Base-by-base conservation (phyloP, 140 eudicot species). In the Flaveria floridana region DNA sequence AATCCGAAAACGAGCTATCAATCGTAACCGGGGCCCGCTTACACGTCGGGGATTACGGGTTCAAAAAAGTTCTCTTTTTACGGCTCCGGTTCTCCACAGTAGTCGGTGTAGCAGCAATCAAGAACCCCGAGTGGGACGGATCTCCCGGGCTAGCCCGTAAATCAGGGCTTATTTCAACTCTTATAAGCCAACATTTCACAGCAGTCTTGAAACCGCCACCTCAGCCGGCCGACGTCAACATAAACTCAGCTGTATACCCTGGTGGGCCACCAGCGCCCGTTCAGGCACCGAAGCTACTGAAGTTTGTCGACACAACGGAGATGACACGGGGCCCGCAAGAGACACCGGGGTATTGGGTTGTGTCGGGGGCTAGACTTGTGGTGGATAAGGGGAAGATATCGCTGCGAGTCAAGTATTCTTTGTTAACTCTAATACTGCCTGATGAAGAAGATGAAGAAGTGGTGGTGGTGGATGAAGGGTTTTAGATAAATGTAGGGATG, bases 71-170 rank as follows among this genome's bases (percentile, higher is more conserved):
- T 65, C 99, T 95, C 44, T 91, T 91, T 66, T 80, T 95, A 48
- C 84, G 97, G 30, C 97, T 95, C 67, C 87, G 89, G 18, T 95
- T 95, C 85, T 87, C 97, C 51, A 87, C 90, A 1, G 95, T 89
- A 6, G 8, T 73, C 21, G 97, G 96, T 63, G 97, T 91, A 1
- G 85, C 86, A 7, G 72, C 80, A 23, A 88, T 85, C 39, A 95
- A 87, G 83, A 75, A 82, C 56, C 96, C 97, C 2, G 99, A 91
- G 41, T 95, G 99, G 99, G 99, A 95, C 44, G 99, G 99, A 0
- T 91, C 99, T 18, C 95, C 99, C 0, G 97, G 91, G 14, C 71
- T 95, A 69, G 89, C 95, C 41, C 92, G 97, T 7, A 95, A 95
- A 84, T 95, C 99, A 12, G 99, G 99, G 14, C 89, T 95, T 2